phyloP scores from a whole-genome alignment of 768 basidiomycete species.

The Myochromella boudieri region DNA sequence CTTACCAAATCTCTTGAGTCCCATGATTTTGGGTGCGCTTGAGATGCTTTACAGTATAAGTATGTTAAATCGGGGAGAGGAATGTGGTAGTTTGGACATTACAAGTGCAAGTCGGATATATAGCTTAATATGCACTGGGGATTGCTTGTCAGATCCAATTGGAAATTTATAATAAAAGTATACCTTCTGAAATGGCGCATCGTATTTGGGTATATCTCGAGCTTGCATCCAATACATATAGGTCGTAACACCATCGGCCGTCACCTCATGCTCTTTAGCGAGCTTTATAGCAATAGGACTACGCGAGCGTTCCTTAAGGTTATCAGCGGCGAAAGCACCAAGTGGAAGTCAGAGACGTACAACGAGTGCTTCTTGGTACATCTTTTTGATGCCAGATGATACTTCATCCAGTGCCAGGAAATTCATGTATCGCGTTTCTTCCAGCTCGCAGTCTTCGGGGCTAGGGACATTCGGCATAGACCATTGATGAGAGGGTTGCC shows the following conservation, averaged over 20 bases:
- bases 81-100: too few relatives aligned
- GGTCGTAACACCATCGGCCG: constrained; percentile 46
- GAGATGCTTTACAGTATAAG: constrained; percentile 56
- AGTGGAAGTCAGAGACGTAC: constrained; percentile 15
- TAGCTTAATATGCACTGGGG: constrained; percentile 75
- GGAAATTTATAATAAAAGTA: neutral
- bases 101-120: constrained; percentile 80
- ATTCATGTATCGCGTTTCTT: constrained; percentile 41
- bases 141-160: neutral
- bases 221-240: constrained; percentile 84
- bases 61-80: constrained; percentile 16
- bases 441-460: constrained; percentile 65
- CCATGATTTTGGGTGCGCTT: constrained; percentile 52
- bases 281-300: constrained; percentile 71
- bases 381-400: constrained; percentile 32
- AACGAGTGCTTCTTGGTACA: constrained; percentile 27
- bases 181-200: constrained; percentile 77
- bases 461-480: constrained; percentile 58
- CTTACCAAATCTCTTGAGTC: constrained; percentile 46
- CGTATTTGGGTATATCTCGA: constrained; percentile 62
- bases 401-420: constrained; percentile 33
- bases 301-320: constrained; percentile 55
- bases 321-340: neutral
- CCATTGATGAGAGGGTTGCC: constrained; percentile 71
- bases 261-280: constrained; percentile 41